phyloP scores from a whole-genome alignment of 805 yeast species.

The Metschnikowia aberdeeniae region DNA sequence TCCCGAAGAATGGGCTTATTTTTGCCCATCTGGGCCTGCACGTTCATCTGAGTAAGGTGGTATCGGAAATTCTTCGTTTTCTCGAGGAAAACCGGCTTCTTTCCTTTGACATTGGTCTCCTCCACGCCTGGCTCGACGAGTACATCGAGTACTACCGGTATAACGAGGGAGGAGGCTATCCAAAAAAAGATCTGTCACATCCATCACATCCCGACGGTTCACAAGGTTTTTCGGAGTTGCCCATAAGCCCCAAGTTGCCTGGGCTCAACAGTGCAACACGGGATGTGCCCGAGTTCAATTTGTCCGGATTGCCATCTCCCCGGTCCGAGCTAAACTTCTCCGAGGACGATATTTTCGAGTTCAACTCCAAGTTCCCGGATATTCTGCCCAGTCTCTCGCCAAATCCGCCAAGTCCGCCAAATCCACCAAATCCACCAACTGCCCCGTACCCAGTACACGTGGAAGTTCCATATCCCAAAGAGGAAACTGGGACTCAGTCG shows the following conservation, averaged over 20 bases:
- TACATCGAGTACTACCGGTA: conserved; percentile 33
- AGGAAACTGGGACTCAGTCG: not conserved
- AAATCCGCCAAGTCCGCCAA: not conserved
- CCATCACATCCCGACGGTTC: not conserved
- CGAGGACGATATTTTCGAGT: conserved; percentile 10
- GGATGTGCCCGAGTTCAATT: not conserved
- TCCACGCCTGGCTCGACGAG: conserved; percentile 36
- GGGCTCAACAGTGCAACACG: not conserved
- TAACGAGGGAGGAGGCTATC: conserved; percentile 1
- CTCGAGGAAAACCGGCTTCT: conserved; percentile 27
- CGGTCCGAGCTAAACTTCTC: not conserved
- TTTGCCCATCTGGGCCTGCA: conserved; percentile 1
- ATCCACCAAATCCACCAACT: too few species aligned
- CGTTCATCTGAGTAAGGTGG: not conserved
- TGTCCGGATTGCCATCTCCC: not conserved
- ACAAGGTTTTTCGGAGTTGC: not conserved
- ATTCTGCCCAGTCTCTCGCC: not conserved
- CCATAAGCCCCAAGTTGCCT: not conserved
- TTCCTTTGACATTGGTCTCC: conserved; percentile 31
- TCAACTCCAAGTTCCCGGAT: conserved; percentile 14
- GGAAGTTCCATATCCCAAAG: not conserved
- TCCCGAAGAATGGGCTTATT: conserved; percentile 1
- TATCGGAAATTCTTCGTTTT: conserved; percentile 21
- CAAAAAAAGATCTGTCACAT: not conserved
- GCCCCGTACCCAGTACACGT: conserved; percentile 8